A percentile compares a stretch with the other conserved stretches of the same genome.
These are phyloP conservation scores for Talaromyces rugulosus DNA, from an alignment of 2,329 filamentous ascomycete genomes.

Conservation along the genomic window DNA sequence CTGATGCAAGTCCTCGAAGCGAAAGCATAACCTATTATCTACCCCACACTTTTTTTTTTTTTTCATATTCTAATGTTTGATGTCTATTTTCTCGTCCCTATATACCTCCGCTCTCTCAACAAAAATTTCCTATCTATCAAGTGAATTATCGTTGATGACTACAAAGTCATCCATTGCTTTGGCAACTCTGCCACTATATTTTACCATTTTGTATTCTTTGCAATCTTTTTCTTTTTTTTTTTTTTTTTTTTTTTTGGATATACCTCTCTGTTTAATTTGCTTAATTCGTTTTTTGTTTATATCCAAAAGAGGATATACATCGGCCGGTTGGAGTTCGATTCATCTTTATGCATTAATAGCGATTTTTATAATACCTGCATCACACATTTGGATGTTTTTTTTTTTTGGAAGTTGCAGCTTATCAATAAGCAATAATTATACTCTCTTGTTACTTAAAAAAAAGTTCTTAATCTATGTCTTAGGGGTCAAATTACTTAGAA, in stretches of 20 bases:
- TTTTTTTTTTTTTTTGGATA: background rate
- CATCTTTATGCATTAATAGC: background rate
- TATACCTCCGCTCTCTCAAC: background rate
- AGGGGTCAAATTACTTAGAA: background rate
- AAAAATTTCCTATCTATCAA: background rate
- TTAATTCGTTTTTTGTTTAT: background rate
- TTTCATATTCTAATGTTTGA: background rate
- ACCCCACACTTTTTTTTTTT: background rate
- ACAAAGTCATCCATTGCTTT: background rate
- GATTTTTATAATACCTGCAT: background rate
- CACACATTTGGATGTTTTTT: background rate
- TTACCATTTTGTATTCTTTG: constrained; percentile 1
- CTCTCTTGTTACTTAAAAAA: background rate
- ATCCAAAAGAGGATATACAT: background rate
- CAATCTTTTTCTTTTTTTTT: no score
- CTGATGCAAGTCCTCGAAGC: constrained; percentile 35
- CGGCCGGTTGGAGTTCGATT: background rate
- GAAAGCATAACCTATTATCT: constrained; percentile 18
- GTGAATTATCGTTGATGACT: background rate
- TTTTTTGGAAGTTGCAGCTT: background rate
- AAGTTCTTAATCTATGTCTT: background rate
- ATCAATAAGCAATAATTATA: background rate
- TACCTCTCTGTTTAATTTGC: background rate
- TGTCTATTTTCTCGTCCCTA: background rate
- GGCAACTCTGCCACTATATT: background rate